phyloP scores from a whole-genome alignment of 495 filamentous ascomycete genomes.

The Cercophora sp. region DNA sequence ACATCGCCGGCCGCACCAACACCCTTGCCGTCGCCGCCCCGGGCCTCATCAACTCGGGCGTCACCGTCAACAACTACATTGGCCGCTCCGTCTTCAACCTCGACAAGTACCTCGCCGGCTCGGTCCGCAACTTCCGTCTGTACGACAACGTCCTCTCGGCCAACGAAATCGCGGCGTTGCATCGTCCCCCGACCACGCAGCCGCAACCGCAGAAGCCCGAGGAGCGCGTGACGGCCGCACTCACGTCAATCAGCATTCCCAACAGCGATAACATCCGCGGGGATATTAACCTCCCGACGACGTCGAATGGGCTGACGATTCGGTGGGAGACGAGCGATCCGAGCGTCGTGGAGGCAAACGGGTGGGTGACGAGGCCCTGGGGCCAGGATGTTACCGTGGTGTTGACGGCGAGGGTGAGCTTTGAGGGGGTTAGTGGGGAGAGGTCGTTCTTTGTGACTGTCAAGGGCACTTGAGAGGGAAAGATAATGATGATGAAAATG shows the following conservation, averaged over 20 bases:
- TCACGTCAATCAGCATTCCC: constrained; percentile 1
- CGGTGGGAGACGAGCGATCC: constrained; percentile 3
- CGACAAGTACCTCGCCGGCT: constrained; percentile 15
- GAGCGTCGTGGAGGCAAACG: neutral
- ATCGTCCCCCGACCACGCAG: neutral
- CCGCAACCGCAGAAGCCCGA: neutral
- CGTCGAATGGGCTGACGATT: constrained; percentile 5
- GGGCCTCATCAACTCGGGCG: neutral
- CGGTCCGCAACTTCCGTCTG: constrained; percentile 15
- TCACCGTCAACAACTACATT: constrained; percentile 16
- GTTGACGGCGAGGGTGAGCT: constrained; percentile 2
- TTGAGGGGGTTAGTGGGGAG: constrained; percentile 1
- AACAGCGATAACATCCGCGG: constrained; percentile 11
- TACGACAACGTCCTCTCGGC: constrained; percentile 12
- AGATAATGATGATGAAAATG: neutral
- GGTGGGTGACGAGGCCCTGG: constrained; percentile 1
- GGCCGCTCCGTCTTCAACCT: constrained; percentile 9
- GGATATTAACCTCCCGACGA: constrained; percentile 11
- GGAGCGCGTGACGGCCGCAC: constrained; percentile 1
- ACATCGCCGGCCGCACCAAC: constrained; percentile 4
- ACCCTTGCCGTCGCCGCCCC: constrained; percentile 1
- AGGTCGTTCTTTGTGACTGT: constrained; percentile 1
- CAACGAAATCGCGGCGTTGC: constrained; percentile 7
- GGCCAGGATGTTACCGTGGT: constrained; percentile 1
- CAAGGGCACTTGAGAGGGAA: neutral